phyloP scores from a whole-genome alignment of 345 rosid species.

The Balakata baccata region DNA sequence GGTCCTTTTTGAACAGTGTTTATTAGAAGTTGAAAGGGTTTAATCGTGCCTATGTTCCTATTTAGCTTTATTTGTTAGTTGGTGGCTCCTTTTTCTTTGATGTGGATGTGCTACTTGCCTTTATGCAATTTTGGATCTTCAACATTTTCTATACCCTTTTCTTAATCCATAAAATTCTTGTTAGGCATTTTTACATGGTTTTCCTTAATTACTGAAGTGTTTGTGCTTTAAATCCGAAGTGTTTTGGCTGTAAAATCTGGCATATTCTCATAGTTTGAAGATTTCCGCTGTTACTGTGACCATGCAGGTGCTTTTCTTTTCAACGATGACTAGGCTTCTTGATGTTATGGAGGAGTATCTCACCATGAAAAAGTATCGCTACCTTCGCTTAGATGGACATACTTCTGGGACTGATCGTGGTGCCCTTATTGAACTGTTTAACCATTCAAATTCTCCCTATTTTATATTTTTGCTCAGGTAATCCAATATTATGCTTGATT shows the following conservation, averaged over 20 bases:
- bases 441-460: constrained; percentile 62
- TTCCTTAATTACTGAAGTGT: constrained; percentile 1
- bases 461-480: constrained; percentile 92
- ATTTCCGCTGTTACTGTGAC: constrained; percentile 11
- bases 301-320: constrained; percentile 85
- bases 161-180: not conserved
- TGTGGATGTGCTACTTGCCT: not conserved
- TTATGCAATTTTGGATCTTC: not conserved
- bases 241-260: not conserved
- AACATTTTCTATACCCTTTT: not conserved
- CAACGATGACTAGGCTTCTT: constrained; percentile 95
- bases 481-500: constrained; percentile 16
- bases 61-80: not conserved
- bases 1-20: not conserved
- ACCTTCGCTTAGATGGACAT: constrained; percentile 93
- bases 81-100: not conserved
- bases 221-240: not conserved
- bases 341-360: constrained; percentile 97
- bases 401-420: constrained; percentile 93
- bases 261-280: not conserved
- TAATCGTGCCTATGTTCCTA: not conserved
- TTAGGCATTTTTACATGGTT: not conserved
- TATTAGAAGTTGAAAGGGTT: not conserved
- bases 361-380: constrained; percentile 55
- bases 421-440: constrained; percentile 68